phyloP scores from a whole-genome alignment of 805 yeast species.

The Monosporozyma aquatica region DNA sequence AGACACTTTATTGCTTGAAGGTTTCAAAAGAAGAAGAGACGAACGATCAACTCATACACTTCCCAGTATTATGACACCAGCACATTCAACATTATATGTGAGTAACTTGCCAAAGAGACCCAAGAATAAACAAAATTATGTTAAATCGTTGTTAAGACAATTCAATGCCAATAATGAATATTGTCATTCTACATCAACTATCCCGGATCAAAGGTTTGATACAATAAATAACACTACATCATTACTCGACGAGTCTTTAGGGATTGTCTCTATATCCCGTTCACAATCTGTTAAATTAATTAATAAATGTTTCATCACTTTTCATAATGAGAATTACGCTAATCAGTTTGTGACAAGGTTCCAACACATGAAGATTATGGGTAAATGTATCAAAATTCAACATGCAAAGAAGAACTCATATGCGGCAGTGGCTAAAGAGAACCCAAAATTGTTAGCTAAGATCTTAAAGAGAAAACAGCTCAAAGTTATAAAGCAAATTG shows the following conservation, averaged over 20 bases:
- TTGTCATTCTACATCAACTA: slow-evolving; percentile 7
- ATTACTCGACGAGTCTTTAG: slow-evolving; percentile 3
- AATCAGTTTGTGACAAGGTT: slow-evolving; percentile 10
- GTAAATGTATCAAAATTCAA: slow-evolving; percentile 13
- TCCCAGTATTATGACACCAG: no score
- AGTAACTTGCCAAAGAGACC: slow-evolving; percentile 20
- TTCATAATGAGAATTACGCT: slow-evolving; percentile 11
- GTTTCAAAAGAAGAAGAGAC: no score
- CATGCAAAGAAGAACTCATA: slow-evolving; percentile 21
- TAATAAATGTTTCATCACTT: slow-evolving; percentile 23
- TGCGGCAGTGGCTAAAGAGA: slow-evolving; percentile 9
- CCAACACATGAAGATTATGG: slow-evolving; percentile 13
- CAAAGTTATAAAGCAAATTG: slow-evolving; percentile 4
- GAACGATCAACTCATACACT: no score
- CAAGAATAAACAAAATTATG: slow-evolving; percentile 13
- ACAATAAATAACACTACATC: slow-evolving; percentile 1
- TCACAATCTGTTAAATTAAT: slow-evolving; percentile 3
- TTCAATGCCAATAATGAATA: slow-evolving; percentile 14
- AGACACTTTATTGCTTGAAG: no score
- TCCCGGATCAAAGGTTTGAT: slow-evolving; percentile 1
- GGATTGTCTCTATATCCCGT: slow-evolving; percentile 9
- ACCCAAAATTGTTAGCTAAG: slow-evolving; percentile 6
- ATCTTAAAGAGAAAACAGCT: slow-evolving; percentile 9
- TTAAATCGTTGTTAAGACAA: slow-evolving; percentile 10
- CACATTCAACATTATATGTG: slow-evolving; percentile 15